Percentiles rank a stretch among this genome's conserved stretches.
Conservation (phyloP, 495 filamentous ascomycete genomes). For the Penicillium chermesinum region DNA sequence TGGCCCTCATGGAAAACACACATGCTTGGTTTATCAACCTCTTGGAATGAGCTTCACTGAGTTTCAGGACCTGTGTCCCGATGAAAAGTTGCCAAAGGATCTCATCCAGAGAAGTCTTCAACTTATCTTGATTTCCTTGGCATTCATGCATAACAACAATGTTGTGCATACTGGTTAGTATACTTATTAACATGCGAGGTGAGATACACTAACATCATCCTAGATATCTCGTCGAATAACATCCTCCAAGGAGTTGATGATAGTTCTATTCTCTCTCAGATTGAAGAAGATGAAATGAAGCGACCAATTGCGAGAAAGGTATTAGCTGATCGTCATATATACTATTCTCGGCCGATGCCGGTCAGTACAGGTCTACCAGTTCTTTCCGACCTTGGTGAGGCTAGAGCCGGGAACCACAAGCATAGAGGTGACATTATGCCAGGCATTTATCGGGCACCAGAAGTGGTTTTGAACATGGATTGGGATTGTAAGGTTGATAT, state of each 20-base stretch:
- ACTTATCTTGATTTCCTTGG: conserved; percentile 27
- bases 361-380: conserved; percentile 4
- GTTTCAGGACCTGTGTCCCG: conserved; percentile 23
- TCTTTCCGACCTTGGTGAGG: conserved; percentile 27
- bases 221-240: conserved; percentile 25
- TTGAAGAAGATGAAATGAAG: conserved; percentile 22
- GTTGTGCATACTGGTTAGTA: conserved; percentile 31
- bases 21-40: conserved; percentile 30
- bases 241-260: conserved; percentile 21
- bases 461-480: conserved; percentile 29
- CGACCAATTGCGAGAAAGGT: conserved; percentile 22
- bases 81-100: conserved; percentile 24
- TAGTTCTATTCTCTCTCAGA: conserved; percentile 12
- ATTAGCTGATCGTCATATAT: conserved; percentile 18
- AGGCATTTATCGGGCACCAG: conserved; percentile 33
- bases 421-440: conserved; percentile 20
- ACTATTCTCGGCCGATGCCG: conserved; percentile 22
- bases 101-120: conserved; percentile 28
- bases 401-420: conserved; percentile 13
- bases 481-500: conserved; percentile 39
- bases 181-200: neutral
- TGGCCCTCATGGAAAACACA: conserved; percentile 1
- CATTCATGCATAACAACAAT: conserved; percentile 29
- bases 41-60: conserved; percentile 37
- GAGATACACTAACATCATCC: conserved; percentile 3